Percentiles rank a stretch among this genome's conserved stretches.
These are phyloP conservation scores for Lolium perenne DNA, from an alignment of 176 grass and related monocot genomes.

Conservation along the genomic window DNA sequence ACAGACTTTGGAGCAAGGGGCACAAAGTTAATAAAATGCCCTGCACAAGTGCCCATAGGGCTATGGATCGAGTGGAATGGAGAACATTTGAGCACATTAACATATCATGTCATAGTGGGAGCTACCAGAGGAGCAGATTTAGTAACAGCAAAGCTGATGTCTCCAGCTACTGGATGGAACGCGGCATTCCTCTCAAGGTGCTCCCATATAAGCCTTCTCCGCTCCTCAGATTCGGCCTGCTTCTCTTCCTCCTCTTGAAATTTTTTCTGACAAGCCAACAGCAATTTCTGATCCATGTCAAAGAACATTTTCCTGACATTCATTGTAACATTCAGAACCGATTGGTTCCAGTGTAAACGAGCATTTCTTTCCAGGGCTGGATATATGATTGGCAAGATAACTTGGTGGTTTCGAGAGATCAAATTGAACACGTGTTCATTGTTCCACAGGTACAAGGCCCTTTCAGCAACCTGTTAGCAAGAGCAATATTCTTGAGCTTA, in stretches of 20 bases:
- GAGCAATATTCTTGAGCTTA: constrained; percentile 28
- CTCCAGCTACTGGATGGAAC: constrained; percentile 61
- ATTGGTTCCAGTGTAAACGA: constrained; percentile 88
- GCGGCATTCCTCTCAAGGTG: constrained; percentile 63
- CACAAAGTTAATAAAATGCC: constrained; percentile 55
- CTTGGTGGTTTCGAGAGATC: constrained; percentile 81
- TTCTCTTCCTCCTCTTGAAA: constrained; percentile 90
- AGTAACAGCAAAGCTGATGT: constrained; percentile 61
- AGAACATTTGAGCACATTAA: constrained; percentile 25
- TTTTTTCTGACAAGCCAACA: constrained; percentile 80
- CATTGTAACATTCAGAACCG: constrained; percentile 85
- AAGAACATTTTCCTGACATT: constrained; percentile 92
- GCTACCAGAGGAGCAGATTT: constrained; percentile 61
- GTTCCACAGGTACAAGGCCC: constrained; percentile 91
- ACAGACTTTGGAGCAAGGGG: constrained; percentile 49
- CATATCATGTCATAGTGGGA: constrained; percentile 65
- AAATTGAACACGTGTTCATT: constrained; percentile 81
- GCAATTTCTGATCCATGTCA: constrained; percentile 86
- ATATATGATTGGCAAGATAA: constrained; percentile 81
- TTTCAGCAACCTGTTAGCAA: constrained; percentile 86
- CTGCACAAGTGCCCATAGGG: constrained; percentile 34
- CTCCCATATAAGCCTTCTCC: constrained; percentile 87
- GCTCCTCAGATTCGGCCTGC: constrained; percentile 60
- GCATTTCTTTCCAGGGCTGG: constrained; percentile 85
- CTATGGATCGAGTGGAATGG: constrained; percentile 42